Conservation (phyloP, 345 rosid species). For the Erysimum cheiranthoides region DNA sequence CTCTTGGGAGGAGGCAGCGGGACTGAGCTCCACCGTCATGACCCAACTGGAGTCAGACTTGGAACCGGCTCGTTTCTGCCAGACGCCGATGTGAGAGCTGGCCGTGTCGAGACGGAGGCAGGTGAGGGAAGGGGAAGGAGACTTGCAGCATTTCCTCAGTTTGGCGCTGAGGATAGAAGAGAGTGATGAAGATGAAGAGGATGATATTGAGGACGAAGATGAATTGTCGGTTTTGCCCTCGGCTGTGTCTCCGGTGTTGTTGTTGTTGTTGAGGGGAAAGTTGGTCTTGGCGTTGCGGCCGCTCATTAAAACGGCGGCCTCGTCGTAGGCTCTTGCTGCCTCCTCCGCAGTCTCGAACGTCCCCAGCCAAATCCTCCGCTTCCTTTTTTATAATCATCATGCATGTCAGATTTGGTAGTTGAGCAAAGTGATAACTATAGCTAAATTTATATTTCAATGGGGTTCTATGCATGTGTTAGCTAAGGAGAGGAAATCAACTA, state of each 20-base stretch:
- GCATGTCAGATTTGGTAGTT: slow-evolving; percentile 15
- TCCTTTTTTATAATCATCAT: slow-evolving; percentile 47
- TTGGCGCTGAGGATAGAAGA: slow-evolving; percentile 65
- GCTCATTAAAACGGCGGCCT: slow-evolving; percentile 74
- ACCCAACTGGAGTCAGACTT: slow-evolving; percentile 72
- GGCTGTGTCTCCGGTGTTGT: slow-evolving; percentile 28
- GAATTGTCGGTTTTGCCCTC: slow-evolving; percentile 43
- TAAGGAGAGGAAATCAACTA: slow-evolving; percentile 14
- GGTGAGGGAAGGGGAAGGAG: slow-evolving; percentile 74
- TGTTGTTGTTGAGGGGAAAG: slow-evolving; percentile 50
- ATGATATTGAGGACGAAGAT: slow-evolving; percentile 8
- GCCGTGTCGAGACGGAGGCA: slow-evolving; percentile 79
- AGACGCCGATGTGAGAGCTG: slow-evolving; percentile 76
- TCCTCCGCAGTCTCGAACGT: slow-evolving; percentile 79
- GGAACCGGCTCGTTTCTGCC: slow-evolving; percentile 82
- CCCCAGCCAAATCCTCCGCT: slow-evolving; percentile 85
- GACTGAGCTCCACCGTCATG: slow-evolving; percentile 73
- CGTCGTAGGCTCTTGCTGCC: slow-evolving; percentile 79
- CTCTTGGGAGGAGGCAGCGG: slow-evolving; percentile 19
- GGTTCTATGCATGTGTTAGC: slow-evolving; percentile 5
- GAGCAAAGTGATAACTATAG: not conserved
- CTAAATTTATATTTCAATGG: too few species aligned
- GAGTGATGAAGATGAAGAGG: slow-evolving; percentile 46
- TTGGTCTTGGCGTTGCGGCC: slow-evolving; percentile 81
- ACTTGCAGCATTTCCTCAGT: slow-evolving; percentile 65